These are phyloP conservation scores for Nyssa sinensis DNA, from an alignment of 148 eudicot species.

Conservation along the genomic window DNA sequence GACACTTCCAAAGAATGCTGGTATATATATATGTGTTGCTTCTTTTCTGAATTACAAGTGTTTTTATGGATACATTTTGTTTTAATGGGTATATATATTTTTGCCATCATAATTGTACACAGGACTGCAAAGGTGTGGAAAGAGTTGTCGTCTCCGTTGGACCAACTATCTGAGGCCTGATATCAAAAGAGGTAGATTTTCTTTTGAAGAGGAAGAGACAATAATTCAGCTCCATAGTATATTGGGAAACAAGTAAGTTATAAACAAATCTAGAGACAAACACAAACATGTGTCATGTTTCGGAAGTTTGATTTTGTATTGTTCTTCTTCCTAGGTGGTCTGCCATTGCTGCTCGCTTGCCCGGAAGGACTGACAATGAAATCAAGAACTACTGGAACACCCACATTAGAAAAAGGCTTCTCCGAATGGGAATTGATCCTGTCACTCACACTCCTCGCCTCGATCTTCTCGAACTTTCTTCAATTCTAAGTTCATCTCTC, in stretches of 20 bases:
- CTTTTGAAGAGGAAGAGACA: conserved; percentile 89
- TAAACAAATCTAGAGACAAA: no score
- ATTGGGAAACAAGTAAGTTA: conserved; percentile 91
- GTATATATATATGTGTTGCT: conserved; percentile 26
- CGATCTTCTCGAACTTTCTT: conserved; percentile 72
- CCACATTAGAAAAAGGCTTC: conserved; percentile 76
- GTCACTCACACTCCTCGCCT: conserved; percentile 92
- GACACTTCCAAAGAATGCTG: conserved; percentile 93
- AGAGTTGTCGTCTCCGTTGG: conserved; percentile 94
- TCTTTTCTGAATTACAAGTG: background rate
- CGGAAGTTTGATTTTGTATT: background rate
- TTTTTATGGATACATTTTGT: no score
- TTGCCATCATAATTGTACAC: background rate
- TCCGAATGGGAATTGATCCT: conserved; percentile 90
- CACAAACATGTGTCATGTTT: no score
- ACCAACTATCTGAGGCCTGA: conserved; percentile 94
- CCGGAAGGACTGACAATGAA: conserved; percentile 92
- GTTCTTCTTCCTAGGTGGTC: conserved; percentile 64
- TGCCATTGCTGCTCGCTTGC: conserved; percentile 84
- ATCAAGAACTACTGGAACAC: conserved; percentile 98
- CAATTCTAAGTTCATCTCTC: conserved; percentile 48
- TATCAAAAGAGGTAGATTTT: conserved; percentile 89
- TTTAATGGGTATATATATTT: no score
- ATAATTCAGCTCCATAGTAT: conserved; percentile 91
- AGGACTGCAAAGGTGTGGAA: conserved; percentile 95